Evolutionary conservation across 768 basidiomycete genomes (phyloP), one percentile per base, ranked within the genome.

Genomic region (Suillus discolor): DNA sequence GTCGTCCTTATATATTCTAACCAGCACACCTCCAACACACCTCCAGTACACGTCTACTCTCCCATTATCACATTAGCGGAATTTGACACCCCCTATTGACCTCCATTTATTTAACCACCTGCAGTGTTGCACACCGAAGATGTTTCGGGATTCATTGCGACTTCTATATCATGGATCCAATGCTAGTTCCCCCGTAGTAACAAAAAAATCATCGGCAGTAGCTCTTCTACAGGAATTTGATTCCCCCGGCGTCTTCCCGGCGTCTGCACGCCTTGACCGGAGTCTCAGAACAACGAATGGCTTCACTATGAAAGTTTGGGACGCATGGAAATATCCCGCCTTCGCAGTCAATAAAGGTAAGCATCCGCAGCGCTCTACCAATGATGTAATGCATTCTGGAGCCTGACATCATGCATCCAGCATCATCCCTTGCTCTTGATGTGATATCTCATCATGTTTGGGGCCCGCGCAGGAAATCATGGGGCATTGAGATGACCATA

Each of bases 401-500:
- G 23, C 4, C 15, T 23, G 15, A 53, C 16, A 64, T 57, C 12
- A 12, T 31, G 12, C 45, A 34, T 28, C 53, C 57, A 77, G 76
- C 69, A 45, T 77, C 77, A 28, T 69, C 70, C 34, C 71, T 88
- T 7, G 87, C 89, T 4, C 79, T 83, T 15, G 95, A 93, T 62
- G 83, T 97, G 31, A 76, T 97, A 57, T 81, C 84, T 8, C 91
- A 97, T 74, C 87, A 90, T 67, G 79, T 98, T 47, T 91, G 88
- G 81, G 97, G 97, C 4, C 96, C 97, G 1, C 88, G 91, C 51
- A 88, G 89, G 73, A 91, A 92, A 73, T 89, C 91, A 7, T 99
- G 97, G 97, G 94, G 96, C 1, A 89, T 96, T 62, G 92, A 93
- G 78, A 94, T 98, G 92, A 96, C 96, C 3, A 84, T 97, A 38